A percentile compares a stretch with the other conserved stretches of the same genome.
Evolutionary conservation across 192 early-diverging fungal genomes (phyloP).

Genomic region (Podila horticola): DNA sequence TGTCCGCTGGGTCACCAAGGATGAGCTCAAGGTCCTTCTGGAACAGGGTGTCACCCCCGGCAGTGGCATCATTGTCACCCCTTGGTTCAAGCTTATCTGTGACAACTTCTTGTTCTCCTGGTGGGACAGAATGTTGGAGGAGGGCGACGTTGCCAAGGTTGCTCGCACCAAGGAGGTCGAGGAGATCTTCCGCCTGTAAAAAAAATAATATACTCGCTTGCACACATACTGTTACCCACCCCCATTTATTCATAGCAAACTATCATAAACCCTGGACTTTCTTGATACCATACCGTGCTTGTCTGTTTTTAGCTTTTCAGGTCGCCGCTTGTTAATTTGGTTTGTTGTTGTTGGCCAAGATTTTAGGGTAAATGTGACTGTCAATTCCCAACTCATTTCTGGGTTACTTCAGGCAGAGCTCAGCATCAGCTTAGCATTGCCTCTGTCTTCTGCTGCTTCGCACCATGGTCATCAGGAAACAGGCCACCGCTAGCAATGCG

Average conservation of each 20-base stretch:
- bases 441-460: neutral
- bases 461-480: slow-evolving; percentile 39
- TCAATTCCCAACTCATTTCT: neutral
- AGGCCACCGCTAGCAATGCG: slow-evolving; percentile 14
- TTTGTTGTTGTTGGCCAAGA: too few relatives aligned
- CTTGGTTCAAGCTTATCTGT: slow-evolving; percentile 97
- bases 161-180: slow-evolving; percentile 25
- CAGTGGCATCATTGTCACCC: slow-evolving; percentile 71
- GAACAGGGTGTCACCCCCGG: slow-evolving; percentile 29
- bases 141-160: slow-evolving; percentile 47
- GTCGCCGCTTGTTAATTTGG: too few relatives aligned
- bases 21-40: slow-evolving; percentile 70
- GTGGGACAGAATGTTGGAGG: slow-evolving; percentile 83
- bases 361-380: neutral
- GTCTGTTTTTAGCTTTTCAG: too few relatives aligned
- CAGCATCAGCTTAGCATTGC: neutral
- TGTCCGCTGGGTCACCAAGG: slow-evolving; percentile 82
- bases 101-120: slow-evolving; percentile 94
- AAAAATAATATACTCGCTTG: neutral
- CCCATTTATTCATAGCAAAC: neutral
- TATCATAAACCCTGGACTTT: too few relatives aligned
- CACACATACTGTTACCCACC: neutral
- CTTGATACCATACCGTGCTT: neutral
- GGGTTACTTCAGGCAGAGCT: neutral
- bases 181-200: slow-evolving; percentile 47